These are phyloP conservation scores for Phytophthora cactorum DNA, from an alignment of 352 stramenopile genomes.

Conservation along the genomic window DNA sequence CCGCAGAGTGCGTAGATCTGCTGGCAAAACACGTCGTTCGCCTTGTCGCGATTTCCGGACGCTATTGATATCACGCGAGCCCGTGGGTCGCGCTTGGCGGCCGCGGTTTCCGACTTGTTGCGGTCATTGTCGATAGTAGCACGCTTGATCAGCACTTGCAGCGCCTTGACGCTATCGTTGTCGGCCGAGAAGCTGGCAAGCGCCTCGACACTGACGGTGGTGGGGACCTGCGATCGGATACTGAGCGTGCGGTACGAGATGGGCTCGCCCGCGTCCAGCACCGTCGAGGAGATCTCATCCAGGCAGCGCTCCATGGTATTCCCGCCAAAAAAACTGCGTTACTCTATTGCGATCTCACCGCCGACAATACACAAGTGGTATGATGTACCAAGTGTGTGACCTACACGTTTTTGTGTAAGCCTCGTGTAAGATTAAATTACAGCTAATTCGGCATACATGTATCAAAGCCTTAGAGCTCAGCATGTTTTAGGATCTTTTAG, in stretches of 20 bases:
- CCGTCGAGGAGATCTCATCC: conserved; percentile 59
- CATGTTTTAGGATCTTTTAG: too few relatives aligned
- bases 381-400: not conserved
- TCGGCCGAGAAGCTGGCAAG: conserved; percentile 46
- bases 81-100: conserved; percentile 46
- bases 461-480: too few relatives aligned
- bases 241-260: conserved; percentile 66
- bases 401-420: not conserved
- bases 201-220: conserved; percentile 38
- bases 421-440: not conserved
- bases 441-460: too few relatives aligned
- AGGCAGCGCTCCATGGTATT: conserved; percentile 48
- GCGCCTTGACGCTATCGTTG: conserved; percentile 39
- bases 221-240: conserved; percentile 36
- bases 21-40: conserved; percentile 31
- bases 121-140: conserved; percentile 2
- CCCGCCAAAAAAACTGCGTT: conserved; percentile 14
- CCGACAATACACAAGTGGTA: not conserved
- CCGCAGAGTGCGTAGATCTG: conserved; percentile 70
- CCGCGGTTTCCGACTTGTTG: conserved; percentile 27
- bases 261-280: conserved; percentile 60
- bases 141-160: conserved; percentile 52
- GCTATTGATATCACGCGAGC: conserved; percentile 52
- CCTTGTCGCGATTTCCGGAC: not conserved
- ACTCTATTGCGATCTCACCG: not conserved